Base-by-base conservation (phyloP, 2,329 filamentous ascomycete genomes). In the Neofusicoccum kwambonambiense region DNA sequence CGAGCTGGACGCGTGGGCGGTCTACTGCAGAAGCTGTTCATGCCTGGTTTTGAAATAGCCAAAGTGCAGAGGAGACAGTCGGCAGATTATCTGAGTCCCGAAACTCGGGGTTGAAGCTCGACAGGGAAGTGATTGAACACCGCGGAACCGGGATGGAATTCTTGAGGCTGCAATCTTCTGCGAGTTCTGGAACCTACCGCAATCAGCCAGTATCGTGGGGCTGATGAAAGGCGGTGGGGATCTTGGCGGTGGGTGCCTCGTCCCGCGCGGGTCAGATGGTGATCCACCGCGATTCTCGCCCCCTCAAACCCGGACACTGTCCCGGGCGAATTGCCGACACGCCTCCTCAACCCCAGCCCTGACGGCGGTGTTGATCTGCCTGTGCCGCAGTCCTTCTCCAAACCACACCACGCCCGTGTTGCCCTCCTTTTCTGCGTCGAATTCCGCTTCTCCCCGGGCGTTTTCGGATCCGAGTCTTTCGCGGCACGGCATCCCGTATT, bases 221-320 rank as follows among this genome's bases (percentile, higher is more conserved):
- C 15, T 15, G 52, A 41, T 15, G 52, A 56, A 39, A 27, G 39
- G 52, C 52, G 54, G 54, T 56, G 52, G 52, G 17, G 34, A 34
- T 17, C 52, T 56, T 56, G 52, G 52, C 52, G 37, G 52, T 41
- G 54, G 54, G 15, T 44, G 54, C 39, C 54, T 57, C 41, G n/a
- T 34, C n/a, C 37, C 22, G 54, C 54, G 35, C 54, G 54, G 54
- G 54, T 44, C 54, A 9, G 35, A 57, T 57, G 54, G 54, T 45
- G 54, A 22, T 45, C 54, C 22, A 57, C 41, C 35, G 19, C 54
- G 17, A 3, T 2, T 4, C 15, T 17, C 15, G 15, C 27, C 54
- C 37, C 54, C 39, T 44, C 54, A 45, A n/a, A 42, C 12, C 39
- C 39, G n/a, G 37, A 27, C 22, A 45, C 17, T 34, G 15, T 34